phyloP scores from a whole-genome alignment of 2,329 filamentous ascomycete genomes.

The Ceratocystis eucalypticola region DNA sequence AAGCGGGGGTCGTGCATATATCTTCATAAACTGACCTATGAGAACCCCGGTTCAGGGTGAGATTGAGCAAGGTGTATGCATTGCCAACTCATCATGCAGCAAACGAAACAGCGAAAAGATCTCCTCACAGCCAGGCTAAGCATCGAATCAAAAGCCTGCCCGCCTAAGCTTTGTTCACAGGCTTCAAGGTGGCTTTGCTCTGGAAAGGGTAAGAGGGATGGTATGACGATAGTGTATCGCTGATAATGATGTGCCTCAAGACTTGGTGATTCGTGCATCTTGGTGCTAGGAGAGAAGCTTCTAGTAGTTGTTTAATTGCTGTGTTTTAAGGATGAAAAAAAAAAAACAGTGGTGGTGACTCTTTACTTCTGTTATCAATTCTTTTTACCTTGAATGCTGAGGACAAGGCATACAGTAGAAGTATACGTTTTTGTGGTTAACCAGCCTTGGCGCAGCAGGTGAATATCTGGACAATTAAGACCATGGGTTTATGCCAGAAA shows the following conservation, averaged over 20 bases:
- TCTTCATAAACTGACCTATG: slow-evolving; percentile 13
- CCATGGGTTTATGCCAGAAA: background rate
- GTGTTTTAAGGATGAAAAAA: background rate
- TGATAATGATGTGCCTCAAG: background rate
- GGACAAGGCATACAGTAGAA: background rate
- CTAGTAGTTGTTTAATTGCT: background rate
- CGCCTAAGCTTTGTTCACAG: slow-evolving; percentile 9
- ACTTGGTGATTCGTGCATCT: background rate
- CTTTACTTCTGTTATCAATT: background rate
- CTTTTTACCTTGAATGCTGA: background rate
- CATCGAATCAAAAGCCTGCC: slow-evolving; percentile 16
- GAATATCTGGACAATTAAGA: slow-evolving; percentile 6
- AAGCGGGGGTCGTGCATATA: slow-evolving; percentile 16
- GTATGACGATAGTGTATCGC: slow-evolving; percentile 1
- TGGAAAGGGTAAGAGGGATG: background rate
- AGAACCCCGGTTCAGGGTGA: slow-evolving; percentile 16
- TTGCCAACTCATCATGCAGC: slow-evolving; percentile 20
- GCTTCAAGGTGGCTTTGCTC: background rate
- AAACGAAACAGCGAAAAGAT: slow-evolving; percentile 11
- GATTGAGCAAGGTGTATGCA: slow-evolving; percentile 19
- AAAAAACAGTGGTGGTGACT: background rate
- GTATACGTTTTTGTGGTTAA: background rate
- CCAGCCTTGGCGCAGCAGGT: background rate
- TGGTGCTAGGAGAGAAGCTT: background rate
- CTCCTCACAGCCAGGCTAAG: background rate